phyloP scores from a whole-genome alignment of 2,329 filamentous ascomycete genomes.

The Gremmenia infestans region DNA sequence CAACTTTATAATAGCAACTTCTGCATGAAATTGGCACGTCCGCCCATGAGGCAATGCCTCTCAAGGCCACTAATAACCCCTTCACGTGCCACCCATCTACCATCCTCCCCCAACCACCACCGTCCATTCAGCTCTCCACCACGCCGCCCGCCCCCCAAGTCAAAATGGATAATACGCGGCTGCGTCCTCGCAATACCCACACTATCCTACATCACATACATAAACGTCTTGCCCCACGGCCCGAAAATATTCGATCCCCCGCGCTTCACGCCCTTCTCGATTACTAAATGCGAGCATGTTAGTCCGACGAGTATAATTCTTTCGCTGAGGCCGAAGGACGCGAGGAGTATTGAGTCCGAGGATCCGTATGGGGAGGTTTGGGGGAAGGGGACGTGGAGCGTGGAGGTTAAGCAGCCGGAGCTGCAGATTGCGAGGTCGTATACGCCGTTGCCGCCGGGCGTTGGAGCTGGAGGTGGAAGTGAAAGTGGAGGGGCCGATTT shows the following conservation, averaged over 20 bases:
- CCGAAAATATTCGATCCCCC: slow-evolving; percentile 46
- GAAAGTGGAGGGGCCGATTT: slow-evolving; percentile 40
- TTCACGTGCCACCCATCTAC: too few relatives aligned
- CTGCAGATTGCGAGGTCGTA: slow-evolving; percentile 89
- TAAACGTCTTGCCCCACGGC: too few relatives aligned
- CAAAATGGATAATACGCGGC: too few relatives aligned
- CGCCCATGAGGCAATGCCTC: neutral
- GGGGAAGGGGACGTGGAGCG: slow-evolving; percentile 70
- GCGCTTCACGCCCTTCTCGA: slow-evolving; percentile 61
- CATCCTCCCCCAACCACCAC: too few relatives aligned
- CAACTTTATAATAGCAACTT: neutral
- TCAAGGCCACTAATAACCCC: neutral
- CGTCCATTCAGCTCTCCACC: too few relatives aligned
- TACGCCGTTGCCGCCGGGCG: slow-evolving; percentile 68
- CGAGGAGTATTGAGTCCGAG: neutral
- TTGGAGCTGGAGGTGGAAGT: neutral
- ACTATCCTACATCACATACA: too few relatives aligned
- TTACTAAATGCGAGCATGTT: slow-evolving; percentile 56
- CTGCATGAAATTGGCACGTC: neutral
- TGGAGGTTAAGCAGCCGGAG: slow-evolving; percentile 92
- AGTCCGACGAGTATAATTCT: slow-evolving; percentile 67
- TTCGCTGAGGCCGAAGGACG: slow-evolving; percentile 45
- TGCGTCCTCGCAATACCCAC: too few relatives aligned
- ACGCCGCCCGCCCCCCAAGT: too few relatives aligned
- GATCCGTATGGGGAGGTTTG: slow-evolving; percentile 43